phyloP scores from a whole-genome alignment of 305 asterid species.

The Stenogyne calaminthoides region DNA sequence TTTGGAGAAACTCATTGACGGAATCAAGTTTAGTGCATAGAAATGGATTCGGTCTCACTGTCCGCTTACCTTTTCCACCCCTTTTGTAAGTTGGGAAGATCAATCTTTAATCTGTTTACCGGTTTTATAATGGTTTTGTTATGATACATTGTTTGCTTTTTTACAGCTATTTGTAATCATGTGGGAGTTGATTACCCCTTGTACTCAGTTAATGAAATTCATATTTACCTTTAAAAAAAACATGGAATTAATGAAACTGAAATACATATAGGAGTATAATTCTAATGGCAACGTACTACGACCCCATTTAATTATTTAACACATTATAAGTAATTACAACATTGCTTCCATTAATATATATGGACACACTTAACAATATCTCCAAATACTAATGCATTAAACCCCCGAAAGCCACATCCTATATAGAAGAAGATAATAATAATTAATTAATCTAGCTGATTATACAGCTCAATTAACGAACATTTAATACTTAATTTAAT shows the following conservation, averaged over 20 bases:
- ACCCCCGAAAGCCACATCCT: constrained; percentile 1
- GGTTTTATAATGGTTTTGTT: no score
- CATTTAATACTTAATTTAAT: neutral
- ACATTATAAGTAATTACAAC: constrained; percentile 27
- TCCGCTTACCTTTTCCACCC: no score
- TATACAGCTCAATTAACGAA: neutral
- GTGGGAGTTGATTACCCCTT: no score
- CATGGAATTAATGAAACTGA: neutral
- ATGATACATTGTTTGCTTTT: no score
- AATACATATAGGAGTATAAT: neutral
- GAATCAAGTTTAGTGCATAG: no score
- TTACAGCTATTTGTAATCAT: no score
- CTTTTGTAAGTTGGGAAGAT: no score
- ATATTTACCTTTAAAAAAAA: no score
- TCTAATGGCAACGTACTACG: neutral
- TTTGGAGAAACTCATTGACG: no score
- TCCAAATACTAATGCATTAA: constrained; percentile 19
- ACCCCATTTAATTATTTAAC: constrained; percentile 6
- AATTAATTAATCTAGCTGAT: neutral
- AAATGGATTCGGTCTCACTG: no score
- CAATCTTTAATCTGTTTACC: no score
- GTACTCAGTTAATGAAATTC: no score
- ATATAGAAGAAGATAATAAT: constrained; percentile 12
- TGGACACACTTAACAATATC: constrained; percentile 12
- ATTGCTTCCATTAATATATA: constrained; percentile 23